Conservation (phyloP, 306 rosid species). For the Citrullus amarus region DNA sequence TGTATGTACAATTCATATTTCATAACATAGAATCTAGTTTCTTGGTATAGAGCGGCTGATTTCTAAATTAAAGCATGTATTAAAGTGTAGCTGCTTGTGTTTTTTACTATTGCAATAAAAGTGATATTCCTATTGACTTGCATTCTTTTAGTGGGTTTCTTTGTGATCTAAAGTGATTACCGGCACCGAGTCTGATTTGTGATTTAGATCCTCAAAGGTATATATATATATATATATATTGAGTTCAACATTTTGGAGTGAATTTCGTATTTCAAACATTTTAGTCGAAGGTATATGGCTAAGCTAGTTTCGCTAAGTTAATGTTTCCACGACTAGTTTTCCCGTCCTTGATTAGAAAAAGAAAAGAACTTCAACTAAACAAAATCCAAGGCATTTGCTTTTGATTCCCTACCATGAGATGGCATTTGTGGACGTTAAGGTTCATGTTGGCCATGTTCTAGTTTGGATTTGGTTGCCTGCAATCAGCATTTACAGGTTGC, state of each 20-base stretch:
- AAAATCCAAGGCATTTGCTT: not conserved
- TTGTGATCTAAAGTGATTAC: not conserved
- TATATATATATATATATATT: no score
- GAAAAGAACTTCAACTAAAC: not conserved
- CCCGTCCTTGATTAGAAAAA: not conserved
- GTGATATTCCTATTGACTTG: not conserved
- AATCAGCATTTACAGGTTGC: not conserved
- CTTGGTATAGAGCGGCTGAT: not conserved
- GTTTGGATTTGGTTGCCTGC: not conserved
- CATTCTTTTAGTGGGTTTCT: not conserved
- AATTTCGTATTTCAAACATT: not conserved
- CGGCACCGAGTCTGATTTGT: not conserved
- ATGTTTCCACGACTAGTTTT: not conserved
- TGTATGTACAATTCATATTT: not conserved
- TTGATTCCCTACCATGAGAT: not conserved
- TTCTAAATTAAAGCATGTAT: constrained; percentile 3
- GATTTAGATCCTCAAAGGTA: not conserved
- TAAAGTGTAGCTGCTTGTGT: constrained; percentile 2
- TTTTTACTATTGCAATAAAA: not conserved
- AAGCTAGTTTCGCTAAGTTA: no score
- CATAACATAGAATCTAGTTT: constrained; percentile 4
- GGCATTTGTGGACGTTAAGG: not conserved
- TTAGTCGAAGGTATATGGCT: no score
- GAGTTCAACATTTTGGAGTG: not conserved
- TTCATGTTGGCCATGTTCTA: not conserved